Evolutionary conservation across 352 stramenopile species (phyloP).

Genomic region (Phytophthora cactorum): DNA sequence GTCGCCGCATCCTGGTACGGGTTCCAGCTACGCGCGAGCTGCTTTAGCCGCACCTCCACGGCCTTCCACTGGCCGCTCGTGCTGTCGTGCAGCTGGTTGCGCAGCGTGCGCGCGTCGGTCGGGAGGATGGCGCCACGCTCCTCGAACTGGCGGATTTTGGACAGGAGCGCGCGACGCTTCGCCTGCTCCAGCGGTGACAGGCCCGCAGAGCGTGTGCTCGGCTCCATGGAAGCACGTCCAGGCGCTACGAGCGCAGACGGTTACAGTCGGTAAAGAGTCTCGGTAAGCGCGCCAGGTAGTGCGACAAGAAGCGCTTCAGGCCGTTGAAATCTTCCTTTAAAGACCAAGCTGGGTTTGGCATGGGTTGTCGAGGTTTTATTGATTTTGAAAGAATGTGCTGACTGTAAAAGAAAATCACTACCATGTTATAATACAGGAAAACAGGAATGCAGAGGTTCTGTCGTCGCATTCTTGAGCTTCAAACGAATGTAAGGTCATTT

Average conservation of each 20-base stretch:
- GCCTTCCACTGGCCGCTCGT: conserved; percentile 63
- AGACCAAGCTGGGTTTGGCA: too few relatives aligned
- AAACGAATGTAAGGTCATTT: conserved; percentile 15
- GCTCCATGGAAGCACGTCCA: conserved; percentile 19
- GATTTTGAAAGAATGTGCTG: too few relatives aligned
- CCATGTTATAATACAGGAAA: too few relatives aligned
- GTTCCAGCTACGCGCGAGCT: conserved; percentile 73
- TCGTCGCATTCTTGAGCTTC: background rate
- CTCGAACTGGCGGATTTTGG: conserved; percentile 65
- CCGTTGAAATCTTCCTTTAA: background rate
- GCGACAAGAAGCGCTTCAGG: background rate
- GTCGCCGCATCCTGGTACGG: conserved; percentile 63
- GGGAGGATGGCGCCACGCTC: conserved; percentile 59
- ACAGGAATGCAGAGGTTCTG: too few relatives aligned
- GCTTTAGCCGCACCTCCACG: conserved; percentile 63
- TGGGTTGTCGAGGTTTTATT: too few relatives aligned
- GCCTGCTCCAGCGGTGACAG: conserved; percentile 25
- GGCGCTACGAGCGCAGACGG: background rate
- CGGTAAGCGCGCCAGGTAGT: background rate
- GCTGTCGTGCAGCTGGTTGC: conserved; percentile 67
- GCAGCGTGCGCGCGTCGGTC: conserved; percentile 68
- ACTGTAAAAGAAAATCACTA: too few relatives aligned
- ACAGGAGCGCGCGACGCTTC: conserved; percentile 46
- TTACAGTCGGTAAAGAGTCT: background rate
- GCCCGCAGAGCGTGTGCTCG: background rate